A percentile compares a stretch with the other conserved stretches of the same genome.
phyloP scores from a whole-genome alignment of 129 eudicot genomes.

The Escallonia rubra region DNA sequence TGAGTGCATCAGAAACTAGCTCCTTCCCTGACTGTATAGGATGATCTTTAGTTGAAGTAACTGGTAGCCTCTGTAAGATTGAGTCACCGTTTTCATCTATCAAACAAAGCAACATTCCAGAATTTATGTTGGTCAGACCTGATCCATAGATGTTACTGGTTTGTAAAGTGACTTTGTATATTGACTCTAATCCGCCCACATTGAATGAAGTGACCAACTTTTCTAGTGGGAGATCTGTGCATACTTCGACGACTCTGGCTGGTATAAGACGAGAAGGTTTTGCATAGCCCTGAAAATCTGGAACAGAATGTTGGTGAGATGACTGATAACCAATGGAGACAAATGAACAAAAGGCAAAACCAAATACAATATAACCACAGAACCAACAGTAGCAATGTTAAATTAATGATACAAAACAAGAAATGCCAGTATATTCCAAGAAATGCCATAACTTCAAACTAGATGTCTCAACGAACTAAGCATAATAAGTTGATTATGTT shows the following conservation, averaged over 20 bases:
- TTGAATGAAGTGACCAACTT: slow-evolving; percentile 24
- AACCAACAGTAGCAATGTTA: too few species aligned
- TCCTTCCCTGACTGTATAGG: slow-evolving; percentile 20
- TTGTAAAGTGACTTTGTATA: slow-evolving; percentile 57
- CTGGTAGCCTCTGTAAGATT: slow-evolving; percentile 66
- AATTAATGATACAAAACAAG: too few species aligned
- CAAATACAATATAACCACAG: too few species aligned
- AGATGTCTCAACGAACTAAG: too few species aligned
- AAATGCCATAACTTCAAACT: too few species aligned
- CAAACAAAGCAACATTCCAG: slow-evolving; percentile 67
- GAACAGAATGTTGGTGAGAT: too few species aligned
- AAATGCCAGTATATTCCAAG: too few species aligned
- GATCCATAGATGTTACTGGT: slow-evolving; percentile 78
- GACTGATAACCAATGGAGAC: too few species aligned
- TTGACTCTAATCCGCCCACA: slow-evolving; percentile 29
- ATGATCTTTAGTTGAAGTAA: slow-evolving; percentile 25
- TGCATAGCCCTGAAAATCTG: slow-evolving; percentile 86
- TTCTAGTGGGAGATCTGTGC: slow-evolving; percentile 36
- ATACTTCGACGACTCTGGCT: slow-evolving; percentile 45
- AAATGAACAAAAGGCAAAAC: too few species aligned
- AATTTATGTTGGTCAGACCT: slow-evolving; percentile 51
- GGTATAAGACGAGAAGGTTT: slow-evolving; percentile 77
- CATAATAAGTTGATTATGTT: too few species aligned
- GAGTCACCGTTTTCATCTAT: slow-evolving; percentile 83
- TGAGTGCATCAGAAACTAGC: slow-evolving; percentile 24